A percentile compares a stretch with the other conserved stretches of the same genome.
These are phyloP conservation scores for Herpetospermum pedunculosum DNA, from an alignment of 306 rosid genomes.

Conservation along the genomic window DNA sequence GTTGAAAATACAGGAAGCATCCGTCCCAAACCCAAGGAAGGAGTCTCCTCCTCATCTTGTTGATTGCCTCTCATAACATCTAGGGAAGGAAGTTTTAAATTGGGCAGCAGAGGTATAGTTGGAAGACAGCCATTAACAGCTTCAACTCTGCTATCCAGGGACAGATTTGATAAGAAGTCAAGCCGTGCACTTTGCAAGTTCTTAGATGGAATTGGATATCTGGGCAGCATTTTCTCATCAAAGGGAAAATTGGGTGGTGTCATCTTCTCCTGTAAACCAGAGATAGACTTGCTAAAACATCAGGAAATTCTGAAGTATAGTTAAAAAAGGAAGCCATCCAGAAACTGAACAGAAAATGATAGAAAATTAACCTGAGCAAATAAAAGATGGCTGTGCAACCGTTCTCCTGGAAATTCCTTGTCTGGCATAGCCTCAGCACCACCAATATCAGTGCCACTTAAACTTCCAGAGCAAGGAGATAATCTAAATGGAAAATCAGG, in stretches of 20 bases:
- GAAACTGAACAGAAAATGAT: background rate
- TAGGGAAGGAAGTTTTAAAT: constrained; percentile 59
- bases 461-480: constrained; percentile 44
- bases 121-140: constrained; percentile 51
- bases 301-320: background rate
- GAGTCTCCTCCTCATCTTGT: constrained; percentile 56
- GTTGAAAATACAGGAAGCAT: constrained; percentile 50
- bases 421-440: constrained; percentile 29
- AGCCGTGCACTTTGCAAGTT: constrained; percentile 44
- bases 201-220: constrained; percentile 61
- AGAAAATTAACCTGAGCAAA: constrained; percentile 48
- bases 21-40: constrained; percentile 72
- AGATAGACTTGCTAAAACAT: constrained; percentile 25
- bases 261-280: constrained; percentile 69
- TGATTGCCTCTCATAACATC: constrained; percentile 62
- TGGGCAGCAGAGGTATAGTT: constrained; percentile 61
- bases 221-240: constrained; percentile 66
- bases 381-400: constrained; percentile 37
- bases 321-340: background rate
- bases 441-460: constrained; percentile 44
- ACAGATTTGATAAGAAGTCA: constrained; percentile 66
- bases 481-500: constrained; percentile 94
- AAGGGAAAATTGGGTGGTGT: constrained; percentile 62
- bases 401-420: constrained; percentile 31
- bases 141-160: constrained; percentile 62